Percentiles rank a stretch among this genome's conserved stretches.
phyloP scores from a whole-genome alignment of 1,139 yeast genomes.

The Scheffersomyces stambukii region DNA sequence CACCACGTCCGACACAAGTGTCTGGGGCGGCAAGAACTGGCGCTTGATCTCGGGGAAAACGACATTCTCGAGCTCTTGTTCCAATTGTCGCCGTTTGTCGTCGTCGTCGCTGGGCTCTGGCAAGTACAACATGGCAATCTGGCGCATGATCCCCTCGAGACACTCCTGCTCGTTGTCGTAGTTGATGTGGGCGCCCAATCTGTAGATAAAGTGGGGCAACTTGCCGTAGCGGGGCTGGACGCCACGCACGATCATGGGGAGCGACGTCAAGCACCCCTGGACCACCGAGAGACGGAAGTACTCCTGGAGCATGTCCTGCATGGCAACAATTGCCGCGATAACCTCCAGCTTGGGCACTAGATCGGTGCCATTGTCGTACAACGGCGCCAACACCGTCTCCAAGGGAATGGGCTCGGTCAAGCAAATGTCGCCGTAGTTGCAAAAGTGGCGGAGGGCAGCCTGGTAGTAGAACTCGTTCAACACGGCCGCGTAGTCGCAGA shows the following conservation, averaged over 20 bases:
- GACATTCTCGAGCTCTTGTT: slow-evolving; percentile 46
- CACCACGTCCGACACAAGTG: slow-evolving; percentile 51
- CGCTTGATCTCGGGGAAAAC: slow-evolving; percentile 66
- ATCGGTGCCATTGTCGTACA: slow-evolving; percentile 13
- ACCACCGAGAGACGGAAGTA: slow-evolving; percentile 59
- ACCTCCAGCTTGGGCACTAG: slow-evolving; percentile 17
- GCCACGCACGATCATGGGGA: slow-evolving; percentile 68
- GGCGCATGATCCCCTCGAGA: slow-evolving; percentile 57
- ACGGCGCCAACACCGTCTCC: slow-evolving; percentile 23
- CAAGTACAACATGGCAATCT: slow-evolving; percentile 68
- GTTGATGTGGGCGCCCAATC: slow-evolving; percentile 54
- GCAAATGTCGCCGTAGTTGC: slow-evolving; percentile 69
- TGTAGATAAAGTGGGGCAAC: slow-evolving; percentile 61
- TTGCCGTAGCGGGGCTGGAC: slow-evolving; percentile 62
- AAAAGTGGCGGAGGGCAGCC: slow-evolving; percentile 69
- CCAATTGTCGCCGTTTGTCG: slow-evolving; percentile 16
- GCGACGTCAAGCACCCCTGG: slow-evolving; percentile 29
- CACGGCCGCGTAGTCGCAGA: slow-evolving; percentile 77
- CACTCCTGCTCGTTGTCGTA: slow-evolving; percentile 70
- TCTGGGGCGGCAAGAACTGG: slow-evolving; percentile 61
- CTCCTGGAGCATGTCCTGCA: slow-evolving; percentile 76
- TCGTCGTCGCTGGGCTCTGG: slow-evolving; percentile 52
- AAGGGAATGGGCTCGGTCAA: slow-evolving; percentile 38
- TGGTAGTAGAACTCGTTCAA: slow-evolving; percentile 76
- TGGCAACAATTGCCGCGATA: slow-evolving; percentile 29